phyloP scores from a whole-genome alignment of 768 basidiomycete genomes.

The Amylocystis lapponica region DNA sequence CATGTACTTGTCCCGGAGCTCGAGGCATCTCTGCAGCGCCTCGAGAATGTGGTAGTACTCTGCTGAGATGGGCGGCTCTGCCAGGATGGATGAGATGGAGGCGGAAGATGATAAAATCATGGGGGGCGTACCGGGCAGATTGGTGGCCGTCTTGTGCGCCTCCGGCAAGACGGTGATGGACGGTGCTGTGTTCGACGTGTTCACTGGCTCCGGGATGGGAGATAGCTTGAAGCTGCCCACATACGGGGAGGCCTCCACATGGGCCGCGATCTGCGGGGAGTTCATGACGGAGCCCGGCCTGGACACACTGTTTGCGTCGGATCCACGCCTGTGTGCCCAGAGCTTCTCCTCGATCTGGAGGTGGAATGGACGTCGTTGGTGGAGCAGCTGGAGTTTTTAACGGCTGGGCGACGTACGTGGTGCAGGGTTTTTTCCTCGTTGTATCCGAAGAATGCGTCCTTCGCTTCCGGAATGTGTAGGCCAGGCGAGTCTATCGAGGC shows the following conservation, averaged over 20 bases:
- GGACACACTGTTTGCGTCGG: slow-evolving; percentile 44
- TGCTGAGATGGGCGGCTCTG: slow-evolving; percentile 11
- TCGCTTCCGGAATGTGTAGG: slow-evolving; percentile 40
- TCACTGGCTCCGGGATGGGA: slow-evolving; percentile 24
- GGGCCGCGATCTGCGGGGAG: slow-evolving; percentile 13
- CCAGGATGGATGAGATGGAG: too few species aligned
- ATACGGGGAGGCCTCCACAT: slow-evolving; percentile 25
- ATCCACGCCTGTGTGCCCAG: slow-evolving; percentile 58
- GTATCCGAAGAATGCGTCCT: slow-evolving; percentile 78
- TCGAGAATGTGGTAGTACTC: slow-evolving; percentile 44
- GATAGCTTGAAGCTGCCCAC: slow-evolving; percentile 36
- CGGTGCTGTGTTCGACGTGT: background rate
- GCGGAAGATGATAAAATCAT: too few species aligned
- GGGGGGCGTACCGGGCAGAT: background rate
- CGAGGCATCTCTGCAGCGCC: slow-evolving; percentile 78
- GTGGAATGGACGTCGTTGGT: background rate
- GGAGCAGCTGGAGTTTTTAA: background rate
- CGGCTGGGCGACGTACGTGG: slow-evolving; percentile 45
- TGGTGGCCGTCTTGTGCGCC: background rate
- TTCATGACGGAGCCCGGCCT: slow-evolving; percentile 16
- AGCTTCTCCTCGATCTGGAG: slow-evolving; percentile 74
- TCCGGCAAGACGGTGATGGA: background rate
- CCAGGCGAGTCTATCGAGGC: too few species aligned
- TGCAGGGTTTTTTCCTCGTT: slow-evolving; percentile 70
- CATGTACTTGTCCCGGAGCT: slow-evolving; percentile 96